Base-by-base conservation (phyloP, 1,284 basidiomycete genomes). In the Boletellus deceptivus region DNA sequence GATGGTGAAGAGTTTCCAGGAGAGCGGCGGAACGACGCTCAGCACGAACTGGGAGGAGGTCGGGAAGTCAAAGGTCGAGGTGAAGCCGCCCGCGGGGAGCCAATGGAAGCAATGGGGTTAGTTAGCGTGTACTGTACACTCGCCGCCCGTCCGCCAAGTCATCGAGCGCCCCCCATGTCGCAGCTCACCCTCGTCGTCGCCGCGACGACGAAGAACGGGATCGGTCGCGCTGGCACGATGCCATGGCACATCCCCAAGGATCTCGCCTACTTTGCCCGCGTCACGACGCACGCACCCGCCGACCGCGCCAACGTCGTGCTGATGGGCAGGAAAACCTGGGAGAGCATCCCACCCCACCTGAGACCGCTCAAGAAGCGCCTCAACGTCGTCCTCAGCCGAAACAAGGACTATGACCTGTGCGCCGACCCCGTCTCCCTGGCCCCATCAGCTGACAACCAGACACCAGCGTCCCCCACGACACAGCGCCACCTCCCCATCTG, bases 291-390 rank as follows among this genome's bases (percentile, higher is more conserved):
- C 42, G 81, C 86, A 38, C 80, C 82, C 20, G 72, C 77, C 53
- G 77, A 73, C 13, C 67, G 63, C 39, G 71, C 70, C 52, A 99
- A 99, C 69, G 85, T 83, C 2, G 87, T 98, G 34, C 75, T 99
- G 52, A 99, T 99, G 97, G 97, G 97, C 6, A 78, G 95, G 43
- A 95, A 93, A 63, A 98, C 94, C 17, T 99, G 97, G 97, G 92
- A 97, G 69, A 93, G 91, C 67, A 99, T 99, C 53, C 96, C 97
- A n/a, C 59, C 66, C 7, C 91, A 85, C 68, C 93, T 91, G 72
- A 80, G 91, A 55, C 97, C 97, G 3, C 76, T 99, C 24, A 75
- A 79, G 39, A 81, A 79, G 29, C 77, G 97, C 36, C 57, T 82
- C 54, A 99, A 99, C 66, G 70, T 96, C 14, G 84, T 99, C 33